Evolutionary conservation across 306 rosid genomes (phyloP), one percentile per base, ranked within the genome.

Genomic region (Sphenostylis stenocarpa): DNA sequence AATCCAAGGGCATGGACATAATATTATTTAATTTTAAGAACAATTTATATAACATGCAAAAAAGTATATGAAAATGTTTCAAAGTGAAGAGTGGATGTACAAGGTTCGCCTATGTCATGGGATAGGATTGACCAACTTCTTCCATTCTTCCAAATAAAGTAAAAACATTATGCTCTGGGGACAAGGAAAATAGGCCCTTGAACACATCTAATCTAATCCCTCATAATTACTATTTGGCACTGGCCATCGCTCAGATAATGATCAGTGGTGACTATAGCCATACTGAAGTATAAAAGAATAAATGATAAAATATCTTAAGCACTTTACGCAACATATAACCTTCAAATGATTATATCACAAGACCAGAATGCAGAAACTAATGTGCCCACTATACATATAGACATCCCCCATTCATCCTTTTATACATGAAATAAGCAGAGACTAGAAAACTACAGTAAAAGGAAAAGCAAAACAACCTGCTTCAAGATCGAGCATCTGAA

Each of bases 401-500:
- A 49, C 67, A 43, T 28, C 48, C 44, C 16, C 47, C 34, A 20
- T 29, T 31, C 33, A 13, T 55, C 51, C 65, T 65, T 81, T 76
- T 26, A 67, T 31, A 60, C 64, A 61, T 31, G 82, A 77, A 77
- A 19, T 62, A 61, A 19, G 44, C 78, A 31, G 60, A 47, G 44
- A 31, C 47, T 55, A 39, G 61, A 28, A 67, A 24, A 38, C 39
- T 66, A 62, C n/a, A 45, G 52, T 47, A 71, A 75, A 36, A 47
- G 67, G 16, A 81, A 43, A 73, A 83, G 53, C 34, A 15, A 84
- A 55, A 41, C 21, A 69, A 95, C 99, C 99, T 84, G 98, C 96
- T 92, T 95, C 97, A 80, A 95, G 98, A 85, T 95, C 99, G 64
- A 95, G 96, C 89, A 95, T 95, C 84, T 95, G 99, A 74, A 92